phyloP scores from a whole-genome alignment of 345 rosid genomes.

The Heritiera fomes region DNA sequence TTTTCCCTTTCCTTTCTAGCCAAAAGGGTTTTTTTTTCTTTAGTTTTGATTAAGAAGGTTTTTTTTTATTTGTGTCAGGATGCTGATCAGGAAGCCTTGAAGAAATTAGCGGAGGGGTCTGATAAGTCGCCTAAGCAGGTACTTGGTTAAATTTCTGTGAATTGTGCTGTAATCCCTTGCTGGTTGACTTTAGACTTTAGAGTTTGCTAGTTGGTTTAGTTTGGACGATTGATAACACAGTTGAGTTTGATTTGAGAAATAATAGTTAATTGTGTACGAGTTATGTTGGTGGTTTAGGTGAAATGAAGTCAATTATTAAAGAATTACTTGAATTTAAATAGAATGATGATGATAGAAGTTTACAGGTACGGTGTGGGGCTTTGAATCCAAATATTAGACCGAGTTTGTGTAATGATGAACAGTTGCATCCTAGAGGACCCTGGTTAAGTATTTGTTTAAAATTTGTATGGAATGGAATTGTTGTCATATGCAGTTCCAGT shows the following conservation, averaged over 20 bases:
- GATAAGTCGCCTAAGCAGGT: slow-evolving; percentile 40
- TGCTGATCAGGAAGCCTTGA: slow-evolving; percentile 68
- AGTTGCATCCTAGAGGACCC: background rate
- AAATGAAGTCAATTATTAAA: background rate
- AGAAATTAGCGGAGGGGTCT: slow-evolving; percentile 43
- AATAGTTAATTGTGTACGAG: background rate
- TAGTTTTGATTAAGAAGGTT: background rate
- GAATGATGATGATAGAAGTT: background rate
- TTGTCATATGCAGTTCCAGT: background rate
- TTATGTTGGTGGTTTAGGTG: slow-evolving; percentile 1
- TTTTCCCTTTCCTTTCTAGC: background rate
- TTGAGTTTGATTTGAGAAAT: slow-evolving; percentile 12
- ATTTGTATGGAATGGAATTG: background rate
- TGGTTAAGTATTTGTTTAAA: background rate
- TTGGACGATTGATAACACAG: background rate
- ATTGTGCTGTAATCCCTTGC: background rate
- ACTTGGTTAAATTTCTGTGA: slow-evolving; percentile 11
- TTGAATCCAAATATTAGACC: background rate
- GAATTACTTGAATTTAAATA: slow-evolving; percentile 4
- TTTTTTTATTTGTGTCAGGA: slow-evolving; percentile 39
- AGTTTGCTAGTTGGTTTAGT: too few relatives aligned
- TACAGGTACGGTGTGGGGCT: background rate
- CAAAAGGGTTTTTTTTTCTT: too few relatives aligned
- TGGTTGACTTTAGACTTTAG: too few relatives aligned
- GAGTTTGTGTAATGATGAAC: background rate